Percentiles rank a stretch among this genome's conserved stretches.
Conservation (phyloP, 2,329 filamentous ascomycete species). For the Clarireedia sp. region DNA sequence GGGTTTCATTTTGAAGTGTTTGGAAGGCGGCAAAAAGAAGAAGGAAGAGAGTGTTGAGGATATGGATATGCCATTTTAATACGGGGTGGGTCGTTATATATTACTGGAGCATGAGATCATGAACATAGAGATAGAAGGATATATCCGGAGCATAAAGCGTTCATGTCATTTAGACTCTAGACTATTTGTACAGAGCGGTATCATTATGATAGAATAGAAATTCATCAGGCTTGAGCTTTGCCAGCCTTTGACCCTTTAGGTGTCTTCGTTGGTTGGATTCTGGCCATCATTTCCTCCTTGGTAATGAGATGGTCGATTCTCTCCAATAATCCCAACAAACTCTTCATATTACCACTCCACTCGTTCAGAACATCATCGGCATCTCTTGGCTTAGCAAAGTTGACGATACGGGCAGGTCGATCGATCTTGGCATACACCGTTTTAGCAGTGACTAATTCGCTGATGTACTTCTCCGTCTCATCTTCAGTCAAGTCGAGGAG, state of each 20-base stretch:
- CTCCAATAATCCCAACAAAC: constrained; percentile 73
- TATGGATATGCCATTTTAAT: constrained; percentile 59
- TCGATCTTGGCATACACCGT: constrained; percentile 98
- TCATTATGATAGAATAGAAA: constrained; percentile 10
- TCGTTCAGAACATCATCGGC: constrained; percentile 96
- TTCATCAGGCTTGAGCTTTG: constrained; percentile 24
- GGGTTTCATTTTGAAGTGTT: constrained; percentile 54
- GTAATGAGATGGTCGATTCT: constrained; percentile 97
- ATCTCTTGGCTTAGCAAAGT: constrained; percentile 88
- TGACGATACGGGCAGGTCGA: constrained; percentile 83
- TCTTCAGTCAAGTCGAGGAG: constrained; percentile 88
- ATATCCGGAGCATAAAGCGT: constrained; percentile 15
- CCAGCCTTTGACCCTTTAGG: constrained; percentile 31
- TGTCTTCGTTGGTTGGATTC: constrained; percentile 62
- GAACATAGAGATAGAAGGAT: constrained; percentile 10
- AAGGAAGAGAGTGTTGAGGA: constrained; percentile 54
- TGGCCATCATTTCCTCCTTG: constrained; percentile 99
- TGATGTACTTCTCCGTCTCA: constrained; percentile 98
- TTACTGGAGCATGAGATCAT: neutral
- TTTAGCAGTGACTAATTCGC: constrained; percentile 92
- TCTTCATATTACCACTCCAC: constrained; percentile 99
- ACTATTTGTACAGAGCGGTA: constrained; percentile 28
- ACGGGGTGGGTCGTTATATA: neutral
- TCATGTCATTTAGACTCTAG: constrained; percentile 27
- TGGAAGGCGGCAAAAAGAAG: constrained; percentile 37